Percentiles rank a stretch among this genome's conserved stretches.
Conservation (phyloP, 805 yeast genomes). For the Ogataea wickerhamii region DNA sequence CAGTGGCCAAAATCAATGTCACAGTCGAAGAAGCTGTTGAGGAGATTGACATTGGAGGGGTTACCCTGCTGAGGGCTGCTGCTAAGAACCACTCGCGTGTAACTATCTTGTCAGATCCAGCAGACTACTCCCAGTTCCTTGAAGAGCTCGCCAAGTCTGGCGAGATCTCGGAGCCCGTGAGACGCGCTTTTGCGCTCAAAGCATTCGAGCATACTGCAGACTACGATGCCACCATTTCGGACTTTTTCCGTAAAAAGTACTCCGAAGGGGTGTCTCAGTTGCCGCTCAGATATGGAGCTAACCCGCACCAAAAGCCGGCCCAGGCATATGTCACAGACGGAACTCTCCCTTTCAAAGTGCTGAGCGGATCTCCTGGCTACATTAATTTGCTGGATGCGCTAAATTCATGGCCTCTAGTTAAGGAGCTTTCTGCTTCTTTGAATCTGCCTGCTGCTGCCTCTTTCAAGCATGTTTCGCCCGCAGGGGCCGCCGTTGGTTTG, state of each 20-base stretch:
- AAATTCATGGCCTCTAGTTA: constrained; percentile 98
- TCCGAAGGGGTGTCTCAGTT: constrained; percentile 85
- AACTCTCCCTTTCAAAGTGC: constrained; percentile 88
- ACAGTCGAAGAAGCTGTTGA: constrained; percentile 97
- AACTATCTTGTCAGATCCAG: constrained; percentile 91
- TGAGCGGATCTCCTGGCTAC: constrained; percentile 96
- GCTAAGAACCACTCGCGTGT: constrained; percentile 98
- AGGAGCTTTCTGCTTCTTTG: constrained; percentile 90
- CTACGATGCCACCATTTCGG: constrained; percentile 92
- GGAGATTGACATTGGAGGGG: constrained; percentile 98
- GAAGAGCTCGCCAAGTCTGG: constrained; percentile 67
- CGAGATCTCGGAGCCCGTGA: constrained; percentile 65
- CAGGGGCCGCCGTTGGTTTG: constrained; percentile 96
- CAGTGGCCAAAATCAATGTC: constrained; percentile 91
- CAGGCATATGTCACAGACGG: constrained; percentile 90
- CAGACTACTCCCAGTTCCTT: constrained; percentile 83
- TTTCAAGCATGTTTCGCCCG: constrained; percentile 98
- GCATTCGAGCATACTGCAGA: constrained; percentile 99
- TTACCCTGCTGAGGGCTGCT: constrained; percentile 94
- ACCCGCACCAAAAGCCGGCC: constrained; percentile 99
- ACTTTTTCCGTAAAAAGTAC: constrained; percentile 96
- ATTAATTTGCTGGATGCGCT: constrained; percentile 94
- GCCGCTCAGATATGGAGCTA: constrained; percentile 96
- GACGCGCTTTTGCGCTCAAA: constrained; percentile 85
- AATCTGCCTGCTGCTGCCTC: constrained; percentile 98